Conservation (phyloP, 352 stramenopile genomes). For the Pythium insidiosum region DNA sequence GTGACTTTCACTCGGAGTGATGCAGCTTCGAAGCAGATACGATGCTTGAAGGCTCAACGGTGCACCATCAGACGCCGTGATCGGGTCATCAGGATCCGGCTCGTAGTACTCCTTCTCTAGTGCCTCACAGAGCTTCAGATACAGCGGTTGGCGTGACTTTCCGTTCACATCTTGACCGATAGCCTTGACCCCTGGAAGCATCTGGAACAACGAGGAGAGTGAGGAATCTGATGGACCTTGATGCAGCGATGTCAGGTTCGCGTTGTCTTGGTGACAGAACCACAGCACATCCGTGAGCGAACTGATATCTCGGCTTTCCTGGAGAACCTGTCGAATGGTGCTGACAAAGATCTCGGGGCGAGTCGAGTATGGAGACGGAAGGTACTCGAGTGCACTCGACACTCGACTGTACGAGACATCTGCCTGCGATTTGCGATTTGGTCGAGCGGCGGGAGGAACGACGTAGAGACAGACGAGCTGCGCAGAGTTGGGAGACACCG, state of each 20-base stretch:
- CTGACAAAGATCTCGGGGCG: conserved; percentile 29
- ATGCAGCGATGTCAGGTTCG: conserved; percentile 41
- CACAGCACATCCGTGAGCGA: conserved; percentile 70
- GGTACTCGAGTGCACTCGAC: conserved; percentile 60
- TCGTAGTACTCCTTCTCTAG: conserved; percentile 40
- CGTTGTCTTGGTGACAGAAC: conserved; percentile 74
- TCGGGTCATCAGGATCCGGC: neutral
- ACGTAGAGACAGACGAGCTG: conserved; percentile 64
- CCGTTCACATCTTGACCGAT: conserved; percentile 8
- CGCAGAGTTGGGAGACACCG: conserved; percentile 60
- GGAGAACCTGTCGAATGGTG: conserved; percentile 40
- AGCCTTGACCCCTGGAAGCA: conserved; percentile 26
- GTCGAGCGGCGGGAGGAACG: conserved; percentile 64
- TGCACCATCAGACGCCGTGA: conserved; percentile 2
- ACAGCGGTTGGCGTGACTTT: conserved; percentile 40
- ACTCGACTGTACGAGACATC: conserved; percentile 82
- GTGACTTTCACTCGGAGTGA: conserved; percentile 42
- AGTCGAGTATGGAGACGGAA: conserved; percentile 48
- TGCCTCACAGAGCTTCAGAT: conserved; percentile 46
- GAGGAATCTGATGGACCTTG: conserved; percentile 32
- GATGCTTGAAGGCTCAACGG: conserved; percentile 51
- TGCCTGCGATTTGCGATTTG: conserved; percentile 73
- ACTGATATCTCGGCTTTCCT: conserved; percentile 43
- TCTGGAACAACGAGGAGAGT: conserved; percentile 49
- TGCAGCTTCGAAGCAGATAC: conserved; percentile 45